Evolutionary conservation across 1,284 basidiomycete genomes (phyloP), one percentile per base, ranked within the genome.

Genomic region (Tilletia caries): DNA sequence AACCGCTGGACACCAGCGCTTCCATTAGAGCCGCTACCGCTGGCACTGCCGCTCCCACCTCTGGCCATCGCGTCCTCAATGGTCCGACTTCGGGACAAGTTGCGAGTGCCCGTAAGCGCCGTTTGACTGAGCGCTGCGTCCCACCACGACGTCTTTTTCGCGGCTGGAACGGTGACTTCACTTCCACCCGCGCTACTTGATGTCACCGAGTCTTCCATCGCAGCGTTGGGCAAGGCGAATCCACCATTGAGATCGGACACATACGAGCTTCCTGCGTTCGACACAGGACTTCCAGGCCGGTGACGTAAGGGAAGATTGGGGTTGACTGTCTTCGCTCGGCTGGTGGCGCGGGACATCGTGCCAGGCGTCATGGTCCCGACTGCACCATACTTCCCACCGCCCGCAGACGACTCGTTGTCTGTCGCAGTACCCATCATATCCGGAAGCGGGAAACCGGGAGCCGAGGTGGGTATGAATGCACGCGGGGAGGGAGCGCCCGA

Each of bases 1-100:
- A 62, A 37, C 12, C 58, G 58, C 34, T 8, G 27, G 12, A 15
- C 29, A n/a, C 58, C 52, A 4, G 3, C 58, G 10, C 27, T 29
- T 13, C 58, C 58, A 33, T 37, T 37, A 13, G 32, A 33, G 6
- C 48, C 48, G 3, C 48, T 50, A 8, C 48, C 48, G 20, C 48
- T 5, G 6, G 20, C 48, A 25, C 48, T 5, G 6, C 13, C 48
- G 48, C 12, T 50, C 20, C 48, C 48, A 6, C 18, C 20, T 25
- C 20, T 25, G 32, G n/a, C 13, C 29, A 62, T 33, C 58, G 58
- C 29, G 58, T 62, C 58, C 32, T 62, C 58, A 23, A 62, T 62
- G 6, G 58, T 62, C 58, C 58, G 58, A 29, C 58, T 62, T 27
- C 58, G 58, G 15, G 58, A 62, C 18, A 62, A 18, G 32, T 62